These are phyloP conservation scores for Mariannaea elegans DNA, from an alignment of 2,329 filamentous ascomycete genomes.

Conservation along the genomic window DNA sequence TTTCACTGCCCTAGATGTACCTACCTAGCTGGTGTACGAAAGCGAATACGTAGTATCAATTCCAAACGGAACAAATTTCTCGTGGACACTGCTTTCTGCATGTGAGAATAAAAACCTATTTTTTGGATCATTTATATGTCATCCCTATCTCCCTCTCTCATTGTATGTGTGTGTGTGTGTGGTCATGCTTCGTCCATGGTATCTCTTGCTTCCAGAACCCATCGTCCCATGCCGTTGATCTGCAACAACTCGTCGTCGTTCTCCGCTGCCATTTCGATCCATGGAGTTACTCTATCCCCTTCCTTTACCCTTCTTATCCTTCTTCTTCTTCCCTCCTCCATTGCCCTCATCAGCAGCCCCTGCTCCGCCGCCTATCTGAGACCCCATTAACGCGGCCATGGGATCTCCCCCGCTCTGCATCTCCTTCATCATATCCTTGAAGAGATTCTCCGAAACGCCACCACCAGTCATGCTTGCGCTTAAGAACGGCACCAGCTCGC, in stretches of 20 bases:
- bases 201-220: not conserved
- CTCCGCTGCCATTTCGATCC: not conserved
- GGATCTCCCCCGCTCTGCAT: slow-evolving; percentile 69
- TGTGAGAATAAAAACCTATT: not conserved
- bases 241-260: not conserved
- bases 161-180: not conserved
- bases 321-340: slow-evolving; percentile 51
- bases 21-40: slow-evolving; percentile 3
- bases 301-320: slow-evolving; percentile 60
- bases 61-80: too few species aligned
- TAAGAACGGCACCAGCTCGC: slow-evolving; percentile 83
- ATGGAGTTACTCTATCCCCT: slow-evolving; percentile 44
- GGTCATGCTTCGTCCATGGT: slow-evolving; percentile 9
- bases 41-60: too few species aligned
- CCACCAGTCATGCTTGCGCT: slow-evolving; percentile 91
- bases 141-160: too few species aligned
- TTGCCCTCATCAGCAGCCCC: slow-evolving; percentile 40
- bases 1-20: not conserved
- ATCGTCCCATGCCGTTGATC: not conserved
- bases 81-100: too few species aligned
- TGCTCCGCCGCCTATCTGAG: slow-evolving; percentile 40
- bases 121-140: slow-evolving; percentile 13
- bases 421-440: slow-evolving; percentile 97
- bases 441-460: slow-evolving; percentile 91
- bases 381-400: slow-evolving; percentile 55